Evolutionary conservation across 345 rosid species (phyloP).

Genomic region (Arabidopsis suecica): DNA sequence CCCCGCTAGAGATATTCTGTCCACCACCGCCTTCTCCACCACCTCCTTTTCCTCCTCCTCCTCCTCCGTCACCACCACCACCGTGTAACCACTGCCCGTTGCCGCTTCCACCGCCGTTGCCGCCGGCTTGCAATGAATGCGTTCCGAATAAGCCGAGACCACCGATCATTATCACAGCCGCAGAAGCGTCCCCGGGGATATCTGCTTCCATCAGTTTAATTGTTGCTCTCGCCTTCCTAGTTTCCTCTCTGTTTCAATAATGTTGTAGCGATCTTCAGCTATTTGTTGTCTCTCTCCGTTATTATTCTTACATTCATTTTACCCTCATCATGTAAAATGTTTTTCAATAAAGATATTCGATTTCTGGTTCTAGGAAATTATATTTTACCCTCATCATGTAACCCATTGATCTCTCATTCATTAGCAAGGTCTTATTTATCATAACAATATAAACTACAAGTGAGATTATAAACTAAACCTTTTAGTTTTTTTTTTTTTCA

Average conservation of each 20-base stretch:
- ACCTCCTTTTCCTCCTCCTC: constrained; percentile 33
- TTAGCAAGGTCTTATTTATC: neutral
- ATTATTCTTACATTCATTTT: neutral
- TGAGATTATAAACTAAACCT: neutral
- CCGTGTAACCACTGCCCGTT: constrained; percentile 43
- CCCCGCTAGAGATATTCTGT: constrained; percentile 33
- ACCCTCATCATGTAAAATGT: too few species aligned
- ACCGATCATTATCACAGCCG: constrained; percentile 43
- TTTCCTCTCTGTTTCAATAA: constrained; percentile 13
- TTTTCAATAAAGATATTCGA: neutral
- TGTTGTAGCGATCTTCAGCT: constrained; percentile 1
- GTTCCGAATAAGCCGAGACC: constrained; percentile 37
- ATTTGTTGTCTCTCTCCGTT: neutral
- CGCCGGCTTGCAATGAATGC: constrained; percentile 41
- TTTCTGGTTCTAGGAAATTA: neutral
- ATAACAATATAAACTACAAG: neutral
- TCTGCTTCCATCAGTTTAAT: constrained; percentile 5
- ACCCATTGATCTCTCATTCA: neutral
- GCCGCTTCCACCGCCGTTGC: constrained; percentile 40
- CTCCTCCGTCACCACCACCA: constrained; percentile 45
- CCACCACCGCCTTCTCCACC: constrained; percentile 41
- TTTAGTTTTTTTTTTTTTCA: neutral
- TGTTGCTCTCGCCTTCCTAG: constrained; percentile 1
- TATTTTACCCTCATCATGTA: neutral
- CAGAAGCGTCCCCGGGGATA: constrained; percentile 18